A percentile compares a stretch with the other conserved stretches of the same genome.
phyloP scores from a whole-genome alignment of 805 yeast species.

The Helenozyma baotianmanensis region DNA sequence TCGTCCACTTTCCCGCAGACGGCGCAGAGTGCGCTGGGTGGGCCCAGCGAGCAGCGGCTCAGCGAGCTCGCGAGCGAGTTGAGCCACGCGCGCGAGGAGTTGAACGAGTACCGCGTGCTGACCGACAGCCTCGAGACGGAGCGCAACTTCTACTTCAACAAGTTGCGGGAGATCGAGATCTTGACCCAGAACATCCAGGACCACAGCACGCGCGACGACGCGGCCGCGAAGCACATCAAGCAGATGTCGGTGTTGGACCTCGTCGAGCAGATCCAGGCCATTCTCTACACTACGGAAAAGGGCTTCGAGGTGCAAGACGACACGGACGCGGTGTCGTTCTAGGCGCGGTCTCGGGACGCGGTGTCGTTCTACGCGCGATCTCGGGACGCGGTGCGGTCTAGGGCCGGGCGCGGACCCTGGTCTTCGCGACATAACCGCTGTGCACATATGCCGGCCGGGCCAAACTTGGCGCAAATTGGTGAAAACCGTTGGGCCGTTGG shows the following conservation, averaged over 20 bases:
- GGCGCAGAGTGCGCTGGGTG: too few relatives aligned
- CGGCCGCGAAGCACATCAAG: constrained; percentile 38
- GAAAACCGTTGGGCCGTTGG: too few relatives aligned
- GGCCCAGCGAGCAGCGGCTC: constrained; percentile 38
- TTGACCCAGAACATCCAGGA: constrained; percentile 53
- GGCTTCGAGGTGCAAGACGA: constrained; percentile 56
- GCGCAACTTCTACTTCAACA: constrained; percentile 85
- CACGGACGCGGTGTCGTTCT: constrained; percentile 20
- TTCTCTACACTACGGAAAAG: constrained; percentile 76
- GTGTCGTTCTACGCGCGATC: too few relatives aligned
- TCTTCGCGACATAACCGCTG: constrained; percentile 1
- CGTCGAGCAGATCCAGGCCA: constrained; percentile 60
- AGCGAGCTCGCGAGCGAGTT: constrained; percentile 39
- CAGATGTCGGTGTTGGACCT: constrained; percentile 24
- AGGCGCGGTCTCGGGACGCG: too few relatives aligned
- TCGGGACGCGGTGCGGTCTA: too few relatives aligned
- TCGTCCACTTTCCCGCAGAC: constrained; percentile 6
- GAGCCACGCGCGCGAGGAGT: constrained; percentile 43
- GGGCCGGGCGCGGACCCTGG: not conserved
- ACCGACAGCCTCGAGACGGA: constrained; percentile 72
- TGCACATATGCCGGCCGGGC: too few relatives aligned
- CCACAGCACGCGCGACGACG: constrained; percentile 9
- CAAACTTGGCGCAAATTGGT: too few relatives aligned
- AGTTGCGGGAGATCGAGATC: constrained; percentile 83
- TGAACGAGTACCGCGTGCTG: constrained; percentile 52